phyloP scores from a whole-genome alignment of 169 alveolate genomes.

The Eimeria maxima region DNA sequence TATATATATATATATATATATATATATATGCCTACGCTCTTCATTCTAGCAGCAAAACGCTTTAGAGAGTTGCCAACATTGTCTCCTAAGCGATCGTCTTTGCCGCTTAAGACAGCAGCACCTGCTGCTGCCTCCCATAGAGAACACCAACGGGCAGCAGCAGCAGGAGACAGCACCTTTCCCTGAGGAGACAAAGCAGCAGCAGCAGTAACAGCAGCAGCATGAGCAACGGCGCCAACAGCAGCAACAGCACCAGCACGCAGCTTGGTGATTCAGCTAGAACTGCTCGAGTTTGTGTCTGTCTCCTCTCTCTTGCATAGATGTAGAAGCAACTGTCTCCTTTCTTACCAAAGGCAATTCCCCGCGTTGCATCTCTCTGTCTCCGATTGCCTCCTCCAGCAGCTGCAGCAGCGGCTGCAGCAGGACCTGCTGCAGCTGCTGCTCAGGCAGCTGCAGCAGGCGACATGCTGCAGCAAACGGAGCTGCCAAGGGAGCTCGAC shows the following conservation, averaged over 20 bases:
- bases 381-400: background rate
- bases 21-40: background rate
- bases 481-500: slow-evolving; percentile 11
- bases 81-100: background rate
- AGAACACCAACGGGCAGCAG: slow-evolving; percentile 1
- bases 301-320: background rate
- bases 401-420: background rate
- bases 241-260: background rate
- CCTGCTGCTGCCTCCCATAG: background rate
- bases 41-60: background rate
- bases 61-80: background rate
- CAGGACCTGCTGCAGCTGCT: too few species aligned
- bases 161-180: slow-evolving; percentile 1
- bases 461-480: slow-evolving; percentile 25
- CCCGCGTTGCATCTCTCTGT: background rate
- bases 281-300: too few species aligned
- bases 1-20: too few species aligned
- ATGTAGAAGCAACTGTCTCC: background rate
- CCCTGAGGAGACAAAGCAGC: background rate
- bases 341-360: too few species aligned
- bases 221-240: background rate
- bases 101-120: background rate
- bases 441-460: slow-evolving; percentile 8
- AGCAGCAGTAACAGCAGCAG: background rate
- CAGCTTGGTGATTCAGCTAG: background rate